Conservation (phyloP, 2,329 filamentous ascomycete genomes). For the Neofusicoccum parvum region DNA sequence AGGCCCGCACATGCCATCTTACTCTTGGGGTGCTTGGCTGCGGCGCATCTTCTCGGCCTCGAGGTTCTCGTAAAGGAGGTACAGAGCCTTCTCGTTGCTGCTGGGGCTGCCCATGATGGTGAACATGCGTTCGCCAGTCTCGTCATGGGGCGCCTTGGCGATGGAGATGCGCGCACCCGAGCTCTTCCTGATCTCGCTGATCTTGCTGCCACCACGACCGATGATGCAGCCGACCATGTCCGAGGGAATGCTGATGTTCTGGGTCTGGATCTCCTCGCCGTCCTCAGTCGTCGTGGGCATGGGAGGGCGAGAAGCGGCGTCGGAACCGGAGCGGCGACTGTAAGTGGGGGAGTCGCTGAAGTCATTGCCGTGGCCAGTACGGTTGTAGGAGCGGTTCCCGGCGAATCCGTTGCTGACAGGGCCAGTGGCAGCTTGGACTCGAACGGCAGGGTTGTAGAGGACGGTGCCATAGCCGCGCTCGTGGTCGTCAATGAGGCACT, state of each 20-base stretch:
- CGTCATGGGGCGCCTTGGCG: constrained; percentile 94
- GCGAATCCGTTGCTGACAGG: constrained; percentile 54
- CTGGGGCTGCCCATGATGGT: constrained; percentile 95
- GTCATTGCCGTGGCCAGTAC: constrained; percentile 95
- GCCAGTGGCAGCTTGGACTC: constrained; percentile 69
- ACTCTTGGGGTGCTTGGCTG: constrained; percentile 72
- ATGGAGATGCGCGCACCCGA: constrained; percentile 97
- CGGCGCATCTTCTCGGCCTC: constrained; percentile 99
- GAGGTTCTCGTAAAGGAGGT: constrained; percentile 96
- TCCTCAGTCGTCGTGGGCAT: constrained; percentile 89
- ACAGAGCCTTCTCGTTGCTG: constrained; percentile 93
- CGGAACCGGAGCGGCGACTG: constrained; percentile 80
- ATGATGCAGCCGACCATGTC: constrained; percentile 99
- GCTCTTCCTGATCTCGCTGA: constrained; percentile 96
- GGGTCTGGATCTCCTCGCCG: constrained; percentile 95
- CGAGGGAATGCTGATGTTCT: constrained; percentile 98
- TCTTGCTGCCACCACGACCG: constrained; percentile 91
- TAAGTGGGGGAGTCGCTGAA: constrained; percentile 83
- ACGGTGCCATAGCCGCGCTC: constrained; percentile 96
- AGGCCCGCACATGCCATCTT: constrained; percentile 25
- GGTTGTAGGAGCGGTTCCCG: constrained; percentile 71
- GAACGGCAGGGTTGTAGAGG: constrained; percentile 93
- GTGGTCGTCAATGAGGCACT: constrained; percentile 97
- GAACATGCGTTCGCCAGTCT: constrained; percentile 98
- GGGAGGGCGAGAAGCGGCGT: constrained; percentile 74